These are phyloP conservation scores for Leccinum disarticulatum DNA, from an alignment of 768 basidiomycete species.

Conservation along the genomic window DNA sequence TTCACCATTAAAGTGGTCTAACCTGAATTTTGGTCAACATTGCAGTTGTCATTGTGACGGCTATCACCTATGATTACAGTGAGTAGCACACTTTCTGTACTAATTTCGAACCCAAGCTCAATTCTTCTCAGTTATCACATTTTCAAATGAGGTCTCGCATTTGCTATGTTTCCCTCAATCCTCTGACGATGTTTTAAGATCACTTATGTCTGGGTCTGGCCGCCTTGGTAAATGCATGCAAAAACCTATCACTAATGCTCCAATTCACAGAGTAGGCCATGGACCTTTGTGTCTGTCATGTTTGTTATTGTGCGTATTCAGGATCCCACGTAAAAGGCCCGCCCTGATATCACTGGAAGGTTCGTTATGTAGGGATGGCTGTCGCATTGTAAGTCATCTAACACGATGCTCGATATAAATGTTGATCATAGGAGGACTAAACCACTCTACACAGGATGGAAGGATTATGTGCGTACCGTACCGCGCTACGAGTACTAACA, in stretches of 20 bases:
- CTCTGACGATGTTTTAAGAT: slow-evolving; percentile 13
- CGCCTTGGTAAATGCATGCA: not conserved
- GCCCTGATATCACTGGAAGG: slow-evolving; percentile 8
- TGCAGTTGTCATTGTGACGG: slow-evolving; percentile 15
- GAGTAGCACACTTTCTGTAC: not conserved
- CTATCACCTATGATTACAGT: slow-evolving; percentile 22
- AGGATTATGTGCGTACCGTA: slow-evolving; percentile 10
- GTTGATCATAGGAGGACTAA: no score
- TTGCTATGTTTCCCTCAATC: no score
- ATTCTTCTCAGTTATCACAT: slow-evolving; percentile 12
- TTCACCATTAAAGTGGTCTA: not conserved
- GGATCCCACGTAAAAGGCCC: not conserved
- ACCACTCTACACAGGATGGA: slow-evolving; percentile 1
- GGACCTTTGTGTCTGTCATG: slow-evolving; percentile 13
- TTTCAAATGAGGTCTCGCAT: slow-evolving; percentile 17
- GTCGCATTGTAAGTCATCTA: slow-evolving; percentile 11
- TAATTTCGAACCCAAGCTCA: not conserved
- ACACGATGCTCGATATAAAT: not conserved
- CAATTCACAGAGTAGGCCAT: slow-evolving; percentile 12
- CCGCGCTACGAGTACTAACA: not conserved
- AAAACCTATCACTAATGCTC: not conserved
- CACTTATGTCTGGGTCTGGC: slow-evolving; percentile 22
- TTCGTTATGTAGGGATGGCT: slow-evolving; percentile 18
- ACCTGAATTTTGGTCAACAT: slow-evolving; percentile 1
- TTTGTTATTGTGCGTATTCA: slow-evolving; percentile 16